Conservation (phyloP, 164 flowering plant genomes). For the Magnolia officinalis region DNA sequence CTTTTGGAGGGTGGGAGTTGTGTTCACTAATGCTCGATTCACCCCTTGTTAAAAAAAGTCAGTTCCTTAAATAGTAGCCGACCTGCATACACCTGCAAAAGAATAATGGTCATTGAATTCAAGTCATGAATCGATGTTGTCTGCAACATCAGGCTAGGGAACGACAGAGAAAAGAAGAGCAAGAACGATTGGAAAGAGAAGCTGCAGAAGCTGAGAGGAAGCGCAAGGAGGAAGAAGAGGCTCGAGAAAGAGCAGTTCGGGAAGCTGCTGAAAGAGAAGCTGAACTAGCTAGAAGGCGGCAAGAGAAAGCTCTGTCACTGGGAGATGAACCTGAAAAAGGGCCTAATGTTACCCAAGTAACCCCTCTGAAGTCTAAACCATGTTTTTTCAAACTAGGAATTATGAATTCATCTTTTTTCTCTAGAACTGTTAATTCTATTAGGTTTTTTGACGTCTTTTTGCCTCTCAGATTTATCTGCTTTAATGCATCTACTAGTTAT, state of each 20-base stretch:
- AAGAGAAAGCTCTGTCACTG: slow-evolving; percentile 77
- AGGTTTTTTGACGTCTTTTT: neutral
- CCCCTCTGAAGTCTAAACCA: neutral
- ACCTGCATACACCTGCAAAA: neutral
- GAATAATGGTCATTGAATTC: neutral
- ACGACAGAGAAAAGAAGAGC: slow-evolving; percentile 83
- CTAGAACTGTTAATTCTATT: slow-evolving; percentile 1
- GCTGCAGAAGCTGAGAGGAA: slow-evolving; percentile 95
- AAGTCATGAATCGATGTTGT: neutral
- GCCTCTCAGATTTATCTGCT: neutral
- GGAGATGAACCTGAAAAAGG: slow-evolving; percentile 96
- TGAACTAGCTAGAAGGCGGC: slow-evolving; percentile 60
- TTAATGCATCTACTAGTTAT: neutral
- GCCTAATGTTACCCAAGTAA: slow-evolving; percentile 87
- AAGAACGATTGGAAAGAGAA: slow-evolving; percentile 78
- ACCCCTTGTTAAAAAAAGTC: neutral
- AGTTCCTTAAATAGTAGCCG: neutral
- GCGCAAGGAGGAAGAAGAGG: slow-evolving; percentile 89
- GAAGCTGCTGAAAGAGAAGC: slow-evolving; percentile 95
- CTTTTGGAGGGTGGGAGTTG: neutral
- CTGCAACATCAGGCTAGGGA: slow-evolving; percentile 70
- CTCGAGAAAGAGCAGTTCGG: slow-evolving; percentile 72
- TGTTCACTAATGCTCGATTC: neutral
- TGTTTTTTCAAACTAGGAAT: neutral
- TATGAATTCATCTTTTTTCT: neutral